Percentiles rank a stretch among this genome's conserved stretches.
These are phyloP conservation scores for Euphorbia peplus DNA, from an alignment of 345 rosid genomes.

Conservation along the genomic window DNA sequence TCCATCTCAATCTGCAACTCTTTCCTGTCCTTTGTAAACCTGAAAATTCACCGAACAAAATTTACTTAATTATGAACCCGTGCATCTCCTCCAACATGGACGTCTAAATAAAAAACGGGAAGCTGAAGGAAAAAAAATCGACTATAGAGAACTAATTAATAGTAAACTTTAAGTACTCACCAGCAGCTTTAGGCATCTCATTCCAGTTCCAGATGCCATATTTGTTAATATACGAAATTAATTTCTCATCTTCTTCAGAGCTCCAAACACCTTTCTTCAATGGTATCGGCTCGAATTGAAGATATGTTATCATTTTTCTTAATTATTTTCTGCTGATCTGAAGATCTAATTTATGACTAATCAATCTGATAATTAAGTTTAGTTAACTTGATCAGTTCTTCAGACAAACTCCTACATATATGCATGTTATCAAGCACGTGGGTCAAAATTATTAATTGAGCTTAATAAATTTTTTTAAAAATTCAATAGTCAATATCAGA, in stretches of 20 bases:
- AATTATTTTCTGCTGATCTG: too few relatives aligned
- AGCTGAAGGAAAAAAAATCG: too few relatives aligned
- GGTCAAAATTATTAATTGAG: too few relatives aligned
- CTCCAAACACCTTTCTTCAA: slow-evolving; percentile 37
- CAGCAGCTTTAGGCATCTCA: slow-evolving; percentile 42
- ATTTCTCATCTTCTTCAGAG: slow-evolving; percentile 36
- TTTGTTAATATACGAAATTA: slow-evolving; percentile 29
- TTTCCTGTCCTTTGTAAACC: slow-evolving; percentile 57
- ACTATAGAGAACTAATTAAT: too few relatives aligned
- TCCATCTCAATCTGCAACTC: slow-evolving; percentile 75
- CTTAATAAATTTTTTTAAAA: too few relatives aligned
- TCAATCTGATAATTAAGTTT: background rate
- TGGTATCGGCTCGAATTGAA: background rate
- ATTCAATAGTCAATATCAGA: background rate
- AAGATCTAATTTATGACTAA: too few relatives aligned
- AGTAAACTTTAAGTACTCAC: slow-evolving; percentile 9
- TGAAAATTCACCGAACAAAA: slow-evolving; percentile 1
- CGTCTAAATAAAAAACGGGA: too few relatives aligned
- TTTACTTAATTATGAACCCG: too few relatives aligned
- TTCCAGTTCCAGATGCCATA: slow-evolving; percentile 42
- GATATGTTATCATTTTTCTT: background rate
- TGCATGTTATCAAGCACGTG: too few relatives aligned
- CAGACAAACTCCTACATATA: background rate
- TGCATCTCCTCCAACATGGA: too few relatives aligned
- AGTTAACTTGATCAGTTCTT: background rate